A percentile compares a stretch with the other conserved stretches of the same genome.
These are phyloP conservation scores for Brassica rapa DNA, from an alignment of 345 rosid species.

Conservation along the genomic window DNA sequence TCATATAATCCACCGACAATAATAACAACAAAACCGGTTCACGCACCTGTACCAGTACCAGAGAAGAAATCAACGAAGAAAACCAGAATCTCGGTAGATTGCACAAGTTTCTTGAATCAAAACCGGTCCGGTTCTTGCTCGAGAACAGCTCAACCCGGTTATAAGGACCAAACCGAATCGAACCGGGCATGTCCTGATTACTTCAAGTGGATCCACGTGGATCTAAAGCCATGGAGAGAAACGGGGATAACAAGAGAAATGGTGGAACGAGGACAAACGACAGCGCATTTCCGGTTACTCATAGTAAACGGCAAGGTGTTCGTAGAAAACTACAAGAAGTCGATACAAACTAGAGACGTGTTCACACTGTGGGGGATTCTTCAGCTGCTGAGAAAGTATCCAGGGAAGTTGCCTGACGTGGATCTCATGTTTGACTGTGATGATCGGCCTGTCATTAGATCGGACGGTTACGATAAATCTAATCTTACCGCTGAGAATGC, in stretches of 20 bases:
- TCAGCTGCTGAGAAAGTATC: slow-evolving; percentile 64
- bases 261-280: slow-evolving; percentile 49
- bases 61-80: slow-evolving; percentile 8
- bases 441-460: slow-evolving; percentile 51
- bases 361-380: slow-evolving; percentile 69
- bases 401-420: slow-evolving; percentile 64
- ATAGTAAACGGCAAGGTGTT: slow-evolving; percentile 56
- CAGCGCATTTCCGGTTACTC: slow-evolving; percentile 62
- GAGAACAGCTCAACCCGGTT: neutral
- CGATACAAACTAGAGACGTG: slow-evolving; percentile 54
- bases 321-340: slow-evolving; percentile 53
- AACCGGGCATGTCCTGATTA: slow-evolving; percentile 65
- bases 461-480: slow-evolving; percentile 17
- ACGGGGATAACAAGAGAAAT: slow-evolving; percentile 64
- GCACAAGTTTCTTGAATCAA: slow-evolving; percentile 28
- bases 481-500: slow-evolving; percentile 27
- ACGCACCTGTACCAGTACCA: neutral
- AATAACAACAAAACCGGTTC: slow-evolving; percentile 25
- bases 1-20: slow-evolving; percentile 17
- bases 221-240: slow-evolving; percentile 77
- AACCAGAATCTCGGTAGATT: slow-evolving; percentile 18
- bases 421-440: slow-evolving; percentile 75
- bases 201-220: slow-evolving; percentile 97
- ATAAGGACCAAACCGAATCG: slow-evolving; percentile 21
- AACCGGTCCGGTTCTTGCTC: slow-evolving; percentile 33